Conservation (phyloP, 805 yeast species). For the Trichomonascus vanleenenianus region DNA sequence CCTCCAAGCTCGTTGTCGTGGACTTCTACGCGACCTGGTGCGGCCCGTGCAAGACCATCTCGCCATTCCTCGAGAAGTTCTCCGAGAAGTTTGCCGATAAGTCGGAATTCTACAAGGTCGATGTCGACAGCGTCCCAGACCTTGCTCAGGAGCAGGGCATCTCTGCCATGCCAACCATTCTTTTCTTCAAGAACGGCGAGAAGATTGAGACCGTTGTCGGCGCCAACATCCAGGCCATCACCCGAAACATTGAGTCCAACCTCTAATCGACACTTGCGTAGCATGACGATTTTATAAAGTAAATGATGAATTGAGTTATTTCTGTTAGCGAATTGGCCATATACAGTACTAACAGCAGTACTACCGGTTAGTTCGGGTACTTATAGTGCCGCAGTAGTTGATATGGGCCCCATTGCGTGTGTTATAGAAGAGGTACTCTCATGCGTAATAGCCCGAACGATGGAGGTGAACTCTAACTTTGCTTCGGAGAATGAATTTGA, state of each 20-base stretch:
- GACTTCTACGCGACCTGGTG: conserved; percentile 98
- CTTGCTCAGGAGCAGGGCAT: conserved; percentile 65
- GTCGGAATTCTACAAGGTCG: conserved; percentile 81
- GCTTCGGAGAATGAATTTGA: no score
- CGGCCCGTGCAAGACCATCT: conserved; percentile 97
- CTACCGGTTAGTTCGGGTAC: no score
- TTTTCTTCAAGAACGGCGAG: conserved; percentile 78
- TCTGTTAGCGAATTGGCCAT: no score
- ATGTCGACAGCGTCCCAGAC: conserved; percentile 75
- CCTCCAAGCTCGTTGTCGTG: conserved; percentile 73
- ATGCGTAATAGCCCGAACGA: no score
- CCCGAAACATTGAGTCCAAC: conserved; percentile 58
- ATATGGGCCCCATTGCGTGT: no score
- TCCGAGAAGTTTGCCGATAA: conserved; percentile 43
- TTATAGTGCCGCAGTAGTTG: no score
- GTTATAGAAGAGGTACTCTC: no score
- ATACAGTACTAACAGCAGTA: no score
- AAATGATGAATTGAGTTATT: no score
- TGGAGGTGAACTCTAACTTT: no score
- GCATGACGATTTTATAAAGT: no score
- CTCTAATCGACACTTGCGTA: no score
- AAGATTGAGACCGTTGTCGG: conserved; percentile 76
- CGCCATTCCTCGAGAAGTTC: conserved; percentile 86
- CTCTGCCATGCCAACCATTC: conserved; percentile 58
- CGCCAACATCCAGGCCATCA: conserved; percentile 58